These are phyloP conservation scores for Parafenestella ontariensis DNA, from an alignment of 2,329 filamentous ascomycete genomes.

Conservation along the genomic window DNA sequence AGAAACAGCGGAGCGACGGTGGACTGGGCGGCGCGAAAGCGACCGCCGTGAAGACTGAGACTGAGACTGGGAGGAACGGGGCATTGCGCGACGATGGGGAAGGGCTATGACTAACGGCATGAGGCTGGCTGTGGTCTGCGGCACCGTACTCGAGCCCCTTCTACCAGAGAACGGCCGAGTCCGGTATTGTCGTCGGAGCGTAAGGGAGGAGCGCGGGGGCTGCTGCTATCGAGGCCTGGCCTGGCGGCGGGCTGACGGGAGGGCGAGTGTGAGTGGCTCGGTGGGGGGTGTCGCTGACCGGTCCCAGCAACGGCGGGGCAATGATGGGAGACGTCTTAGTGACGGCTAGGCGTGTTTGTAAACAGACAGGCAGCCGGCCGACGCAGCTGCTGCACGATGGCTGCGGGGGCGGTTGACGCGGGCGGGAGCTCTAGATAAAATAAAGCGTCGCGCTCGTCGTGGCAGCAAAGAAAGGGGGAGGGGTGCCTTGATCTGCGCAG, in stretches of 20 bases:
- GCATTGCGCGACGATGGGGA: slow-evolving; percentile 40
- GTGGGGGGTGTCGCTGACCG: slow-evolving; percentile 17
- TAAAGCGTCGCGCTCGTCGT: not conserved
- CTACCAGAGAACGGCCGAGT: slow-evolving; percentile 51
- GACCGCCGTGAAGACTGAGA: slow-evolving; percentile 31
- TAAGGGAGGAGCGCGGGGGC: slow-evolving; percentile 32
- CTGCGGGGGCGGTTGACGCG: slow-evolving; percentile 1
- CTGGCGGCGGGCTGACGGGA: not conserved
- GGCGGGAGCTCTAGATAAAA: slow-evolving; percentile 2
- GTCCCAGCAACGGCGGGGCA: slow-evolving; percentile 4
- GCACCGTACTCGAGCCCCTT: slow-evolving; percentile 47
- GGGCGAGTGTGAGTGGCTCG: slow-evolving; percentile 3
- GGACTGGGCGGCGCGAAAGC: slow-evolving; percentile 40
- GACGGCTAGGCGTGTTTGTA: slow-evolving; percentile 8
- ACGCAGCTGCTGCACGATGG: slow-evolving; percentile 1
- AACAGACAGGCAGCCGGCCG: slow-evolving; percentile 6
- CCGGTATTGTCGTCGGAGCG: slow-evolving; percentile 28
- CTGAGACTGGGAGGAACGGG: slow-evolving; percentile 19
- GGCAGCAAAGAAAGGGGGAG: slow-evolving; percentile 10
- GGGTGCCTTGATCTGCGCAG: no score
- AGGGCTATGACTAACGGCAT: slow-evolving; percentile 54
- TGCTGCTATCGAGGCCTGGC: not conserved
- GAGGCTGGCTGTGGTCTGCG: slow-evolving; percentile 41
- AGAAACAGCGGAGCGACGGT: slow-evolving; percentile 31
- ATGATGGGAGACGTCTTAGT: not conserved